Conservation (phyloP, 2,329 filamentous ascomycete species). For the Ophiostoma novo-ulmi region DNA sequence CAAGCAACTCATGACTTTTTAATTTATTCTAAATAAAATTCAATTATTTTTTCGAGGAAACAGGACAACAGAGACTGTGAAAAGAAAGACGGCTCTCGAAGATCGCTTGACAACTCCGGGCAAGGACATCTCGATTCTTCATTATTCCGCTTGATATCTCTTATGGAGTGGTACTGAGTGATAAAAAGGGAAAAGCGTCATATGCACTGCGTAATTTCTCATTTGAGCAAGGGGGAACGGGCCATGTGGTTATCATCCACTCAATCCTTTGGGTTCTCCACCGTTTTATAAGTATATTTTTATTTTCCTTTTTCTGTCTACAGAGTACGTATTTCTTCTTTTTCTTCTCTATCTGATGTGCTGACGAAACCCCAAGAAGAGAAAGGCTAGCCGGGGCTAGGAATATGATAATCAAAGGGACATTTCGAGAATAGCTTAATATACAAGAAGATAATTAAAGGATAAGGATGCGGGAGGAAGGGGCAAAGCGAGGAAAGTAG, state of each 20-base stretch:
- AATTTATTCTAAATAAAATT: too few species aligned
- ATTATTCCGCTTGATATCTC: slow-evolving; percentile 1
- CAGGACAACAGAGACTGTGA: too few species aligned
- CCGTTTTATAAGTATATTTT: background rate
- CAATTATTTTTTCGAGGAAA: too few species aligned
- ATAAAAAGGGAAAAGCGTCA: background rate
- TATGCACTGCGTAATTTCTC: slow-evolving; percentile 11
- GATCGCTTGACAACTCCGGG: slow-evolving; percentile 6
- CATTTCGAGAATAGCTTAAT: background rate
- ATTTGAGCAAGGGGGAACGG: slow-evolving; percentile 5
- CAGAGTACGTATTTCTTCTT: background rate
- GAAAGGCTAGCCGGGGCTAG: slow-evolving; percentile 1
- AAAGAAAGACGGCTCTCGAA: background rate
- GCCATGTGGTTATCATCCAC: slow-evolving; percentile 11
- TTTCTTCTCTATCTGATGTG: slow-evolving; percentile 1
- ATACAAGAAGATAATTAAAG: background rate
- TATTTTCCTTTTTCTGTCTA: background rate
- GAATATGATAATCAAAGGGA: background rate
- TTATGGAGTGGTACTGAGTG: background rate
- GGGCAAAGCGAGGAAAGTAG: background rate
- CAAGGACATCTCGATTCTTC: background rate
- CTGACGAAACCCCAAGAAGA: slow-evolving; percentile 4
- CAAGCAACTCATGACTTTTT: too few species aligned
- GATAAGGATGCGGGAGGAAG: slow-evolving; percentile 2
- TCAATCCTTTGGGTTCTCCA: background rate